phyloP scores from a whole-genome alignment of 306 rosid species.

The Malus fusca region DNA sequence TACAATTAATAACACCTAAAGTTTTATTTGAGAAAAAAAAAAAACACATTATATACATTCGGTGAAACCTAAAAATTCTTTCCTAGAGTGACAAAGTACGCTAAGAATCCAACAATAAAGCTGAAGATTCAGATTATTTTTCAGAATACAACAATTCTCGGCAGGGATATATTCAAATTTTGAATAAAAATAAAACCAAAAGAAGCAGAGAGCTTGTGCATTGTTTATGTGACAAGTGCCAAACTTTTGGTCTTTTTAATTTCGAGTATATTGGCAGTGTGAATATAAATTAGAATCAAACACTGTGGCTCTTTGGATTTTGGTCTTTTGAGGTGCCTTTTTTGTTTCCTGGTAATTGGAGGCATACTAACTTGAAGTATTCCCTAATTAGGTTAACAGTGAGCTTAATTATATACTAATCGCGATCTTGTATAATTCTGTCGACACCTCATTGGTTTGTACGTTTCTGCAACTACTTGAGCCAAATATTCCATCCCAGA shows the following conservation, averaged over 20 bases:
- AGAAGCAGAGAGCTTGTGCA: not conserved
- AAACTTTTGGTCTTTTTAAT: conserved; percentile 14
- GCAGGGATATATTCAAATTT: conserved; percentile 6
- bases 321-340: conserved; percentile 65
- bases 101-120: conserved; percentile 18
- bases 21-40: too few species aligned
- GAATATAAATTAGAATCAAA: conserved; percentile 28
- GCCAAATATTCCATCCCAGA: conserved; percentile 25
- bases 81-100: not conserved
- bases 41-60: too few species aligned
- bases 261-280: not conserved
- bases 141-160: conserved; percentile 23
- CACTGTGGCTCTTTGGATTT: conserved; percentile 47
- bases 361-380: conserved; percentile 30
- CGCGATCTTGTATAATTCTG: conserved; percentile 18
- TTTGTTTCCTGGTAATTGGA: conserved; percentile 77
- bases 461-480: conserved; percentile 46
- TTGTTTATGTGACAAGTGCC: conserved; percentile 41
- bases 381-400: conserved; percentile 12
- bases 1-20: not conserved
- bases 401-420: conserved; percentile 16
- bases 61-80: too few species aligned
- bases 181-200: not conserved
- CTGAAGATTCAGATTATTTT: conserved; percentile 22
- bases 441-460: conserved; percentile 39